Conservation (phyloP, 2,329 filamentous ascomycete genomes). For the Aspergillus latus region DNA sequence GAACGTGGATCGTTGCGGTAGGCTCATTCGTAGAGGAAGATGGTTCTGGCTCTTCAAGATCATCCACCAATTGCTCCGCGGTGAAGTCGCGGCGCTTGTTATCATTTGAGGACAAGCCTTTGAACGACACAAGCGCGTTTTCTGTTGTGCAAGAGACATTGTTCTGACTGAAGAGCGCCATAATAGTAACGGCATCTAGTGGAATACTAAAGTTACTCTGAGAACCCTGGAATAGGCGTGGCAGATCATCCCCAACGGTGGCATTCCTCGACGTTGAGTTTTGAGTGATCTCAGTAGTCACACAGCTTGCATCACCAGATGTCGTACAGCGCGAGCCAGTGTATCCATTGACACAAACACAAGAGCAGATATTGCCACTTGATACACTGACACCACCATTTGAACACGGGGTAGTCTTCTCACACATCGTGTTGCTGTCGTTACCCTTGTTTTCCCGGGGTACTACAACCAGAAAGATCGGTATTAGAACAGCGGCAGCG, state of each 20-base stretch:
- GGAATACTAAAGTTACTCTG: constrained; percentile 71
- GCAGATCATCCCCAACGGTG: constrained; percentile 77
- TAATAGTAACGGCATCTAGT: constrained; percentile 66
- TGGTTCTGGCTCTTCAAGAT: constrained; percentile 2
- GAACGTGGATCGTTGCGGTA: constrained; percentile 23
- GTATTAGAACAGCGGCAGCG: constrained; percentile 78
- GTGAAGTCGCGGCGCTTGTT: constrained; percentile 29
- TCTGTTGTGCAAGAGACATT: constrained; percentile 79
- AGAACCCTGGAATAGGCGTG: constrained; percentile 67
- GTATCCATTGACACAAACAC: constrained; percentile 86
- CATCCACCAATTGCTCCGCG: not conserved
- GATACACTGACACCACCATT: constrained; percentile 80
- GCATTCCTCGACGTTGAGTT: constrained; percentile 57
- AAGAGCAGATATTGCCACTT: constrained; percentile 69
- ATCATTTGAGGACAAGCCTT: constrained; percentile 48
- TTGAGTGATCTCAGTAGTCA: constrained; percentile 48
- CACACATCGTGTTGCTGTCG: constrained; percentile 49
- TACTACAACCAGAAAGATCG: constrained; percentile 63
- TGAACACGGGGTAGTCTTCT: constrained; percentile 62
- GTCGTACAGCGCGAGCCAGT: constrained; percentile 63
- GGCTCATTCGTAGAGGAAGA: constrained; percentile 4
- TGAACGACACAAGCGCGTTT: constrained; percentile 85
- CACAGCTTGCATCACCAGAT: constrained; percentile 54
- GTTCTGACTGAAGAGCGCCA: constrained; percentile 72
- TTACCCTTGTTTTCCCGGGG: constrained; percentile 46